phyloP scores from a whole-genome alignment of 441 rosid species.

The Populus hybrid region DNA sequence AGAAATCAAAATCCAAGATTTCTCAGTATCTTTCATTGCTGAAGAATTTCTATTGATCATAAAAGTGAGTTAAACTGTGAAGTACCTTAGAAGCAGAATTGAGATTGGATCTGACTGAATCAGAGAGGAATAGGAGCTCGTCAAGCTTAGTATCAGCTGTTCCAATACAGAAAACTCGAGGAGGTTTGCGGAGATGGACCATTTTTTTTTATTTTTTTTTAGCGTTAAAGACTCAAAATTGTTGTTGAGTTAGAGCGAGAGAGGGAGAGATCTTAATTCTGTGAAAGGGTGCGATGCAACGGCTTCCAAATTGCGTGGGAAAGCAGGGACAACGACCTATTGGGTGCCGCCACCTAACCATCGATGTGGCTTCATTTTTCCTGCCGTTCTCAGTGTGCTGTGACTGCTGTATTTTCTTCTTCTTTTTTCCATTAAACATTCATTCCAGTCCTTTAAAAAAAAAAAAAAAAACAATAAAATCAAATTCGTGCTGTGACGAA shows the following conservation, averaged over 20 bases:
- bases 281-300: neutral
- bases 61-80: neutral
- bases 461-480: too few species aligned
- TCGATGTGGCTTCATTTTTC: neutral
- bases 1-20: too few species aligned
- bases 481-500: too few species aligned
- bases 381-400: neutral
- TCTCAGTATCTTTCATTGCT: neutral
- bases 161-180: constrained; percentile 66
- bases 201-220: constrained; percentile 16
- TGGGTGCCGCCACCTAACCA: neutral
- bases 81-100: constrained; percentile 50
- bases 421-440: too few species aligned
- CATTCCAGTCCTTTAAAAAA: too few species aligned
- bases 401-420: too few species aligned
- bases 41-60: neutral
- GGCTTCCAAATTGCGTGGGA: neutral
- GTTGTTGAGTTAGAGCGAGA: neutral
- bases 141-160: constrained; percentile 79
- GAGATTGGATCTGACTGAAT: constrained; percentile 56
- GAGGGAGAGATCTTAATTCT: neutral
- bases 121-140: constrained; percentile 69
- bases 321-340: neutral
- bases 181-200: constrained; percentile 20
- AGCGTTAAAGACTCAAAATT: neutral